Evolutionary conservation across 441 rosid genomes (phyloP).

Genomic region (Erodium texanum): DNA sequence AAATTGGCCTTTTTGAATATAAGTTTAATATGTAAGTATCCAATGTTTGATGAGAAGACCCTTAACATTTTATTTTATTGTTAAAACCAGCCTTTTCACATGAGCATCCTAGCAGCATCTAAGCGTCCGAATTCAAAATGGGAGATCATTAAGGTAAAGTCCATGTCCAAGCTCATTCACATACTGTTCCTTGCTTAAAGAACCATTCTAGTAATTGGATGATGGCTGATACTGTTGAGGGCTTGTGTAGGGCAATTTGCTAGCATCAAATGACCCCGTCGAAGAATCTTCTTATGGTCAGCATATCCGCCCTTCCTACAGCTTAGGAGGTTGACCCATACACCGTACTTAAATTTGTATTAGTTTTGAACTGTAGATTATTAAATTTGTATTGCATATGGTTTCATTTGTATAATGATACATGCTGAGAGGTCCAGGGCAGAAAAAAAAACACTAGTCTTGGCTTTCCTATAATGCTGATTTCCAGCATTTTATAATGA

Average conservation of each 20-base stretch:
- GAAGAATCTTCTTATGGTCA: conserved; percentile 19
- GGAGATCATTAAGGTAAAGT: conserved; percentile 39
- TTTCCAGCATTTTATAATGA: no score
- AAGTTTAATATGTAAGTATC: not conserved
- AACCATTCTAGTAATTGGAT: not conserved
- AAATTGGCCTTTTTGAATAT: not conserved
- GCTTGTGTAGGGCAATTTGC: conserved; percentile 39
- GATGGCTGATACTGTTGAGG: not conserved
- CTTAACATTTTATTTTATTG: not conserved
- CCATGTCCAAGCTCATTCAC: not conserved
- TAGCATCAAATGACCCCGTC: conserved; percentile 22
- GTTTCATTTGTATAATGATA: not conserved
- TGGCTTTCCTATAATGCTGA: not conserved
- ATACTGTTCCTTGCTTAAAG: not conserved
- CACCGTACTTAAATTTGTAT: not conserved
- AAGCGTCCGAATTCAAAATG: conserved; percentile 26
- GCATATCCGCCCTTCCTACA: conserved; percentile 19
- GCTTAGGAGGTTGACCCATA: conserved; percentile 33
- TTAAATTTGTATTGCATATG: no score
- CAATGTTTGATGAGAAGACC: not conserved
- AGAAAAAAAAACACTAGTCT: not conserved
- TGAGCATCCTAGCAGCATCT: conserved; percentile 35
- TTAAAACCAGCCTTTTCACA: conserved; percentile 37
- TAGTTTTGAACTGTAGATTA: no score
- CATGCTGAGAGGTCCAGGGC: no score